Evolutionary conservation across 2,329 filamentous ascomycete genomes (phyloP), one percentile per base, ranked within the genome.

Genomic region (Coniochaeta sp.): DNA sequence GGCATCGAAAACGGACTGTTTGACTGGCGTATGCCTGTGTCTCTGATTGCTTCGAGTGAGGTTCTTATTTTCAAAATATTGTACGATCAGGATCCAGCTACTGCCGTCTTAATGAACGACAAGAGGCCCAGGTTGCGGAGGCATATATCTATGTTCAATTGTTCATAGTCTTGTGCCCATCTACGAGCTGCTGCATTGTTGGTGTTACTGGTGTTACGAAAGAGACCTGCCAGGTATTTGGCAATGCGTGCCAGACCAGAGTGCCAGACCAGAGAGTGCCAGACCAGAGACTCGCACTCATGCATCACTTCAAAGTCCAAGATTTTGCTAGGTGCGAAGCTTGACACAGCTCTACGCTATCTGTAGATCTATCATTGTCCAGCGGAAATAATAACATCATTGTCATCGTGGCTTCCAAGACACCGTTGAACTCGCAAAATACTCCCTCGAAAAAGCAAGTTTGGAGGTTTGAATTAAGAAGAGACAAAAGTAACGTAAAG

Each of bases 1-100:
- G 69, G 79, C 79, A 81, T 81, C 79, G 76, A 81, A 79, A 78
- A 40, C 74, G 75, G 76, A 79, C 80, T 79, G 76, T 76, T 80
- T 76, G 76, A 79, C 73, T 58, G 54, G 19, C 54, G 12, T 26
- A 6, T 28, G 11, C 47, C 22, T 52, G 11, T 52, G 17, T 52
- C 14, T 28, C 24, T 24, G 5, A 6, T 47, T 24, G 43, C 5
- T 17, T 47, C 7, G 43, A n/a, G 11, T 36, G 34, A 36, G 3
- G 6, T 33, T 11, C 31, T 33, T 33, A 6, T 3, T 36, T 3
- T 36, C 8, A 3, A 12, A 36, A 12, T 36, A 9, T 9, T 31
- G 5, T 36, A 14, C 34, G 31, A 33, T 11, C 34, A 14, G 6
- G 14, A 36, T 9, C 34, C 12, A 36, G 34, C 8, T 14, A 14